Percentiles rank a stretch among this genome's conserved stretches.
These are phyloP conservation scores for Pelargonium citronellum DNA, from an alignment of 441 rosid genomes.

Conservation along the genomic window DNA sequence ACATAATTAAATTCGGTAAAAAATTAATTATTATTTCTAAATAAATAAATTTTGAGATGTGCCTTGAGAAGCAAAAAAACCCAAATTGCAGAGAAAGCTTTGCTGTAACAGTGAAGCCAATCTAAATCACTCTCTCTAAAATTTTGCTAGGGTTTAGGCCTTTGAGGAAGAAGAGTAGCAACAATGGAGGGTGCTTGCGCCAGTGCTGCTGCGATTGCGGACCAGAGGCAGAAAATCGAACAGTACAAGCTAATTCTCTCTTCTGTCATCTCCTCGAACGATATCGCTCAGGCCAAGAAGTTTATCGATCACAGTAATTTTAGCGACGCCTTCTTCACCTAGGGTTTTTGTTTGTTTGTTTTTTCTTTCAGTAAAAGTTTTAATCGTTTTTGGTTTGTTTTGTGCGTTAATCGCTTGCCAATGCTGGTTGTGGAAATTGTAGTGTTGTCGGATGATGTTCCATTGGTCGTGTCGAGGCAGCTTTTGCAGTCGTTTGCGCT, in stretches of 20 bases:
- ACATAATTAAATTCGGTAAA: not conserved
- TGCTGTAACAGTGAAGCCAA: not conserved
- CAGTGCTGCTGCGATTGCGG: conserved; percentile 65
- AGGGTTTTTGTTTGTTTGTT: not conserved
- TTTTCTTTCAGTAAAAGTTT: not conserved
- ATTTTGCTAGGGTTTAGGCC: conserved; percentile 14
- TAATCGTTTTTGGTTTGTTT: not conserved
- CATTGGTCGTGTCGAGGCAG: conserved; percentile 93
- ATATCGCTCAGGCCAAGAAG: conserved; percentile 63
- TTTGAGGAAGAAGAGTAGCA: not conserved
- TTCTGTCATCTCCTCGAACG: conserved; percentile 72
- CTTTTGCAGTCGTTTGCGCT: conserved; percentile 82
- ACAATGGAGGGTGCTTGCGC: conserved; percentile 74
- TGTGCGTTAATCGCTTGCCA: not conserved
- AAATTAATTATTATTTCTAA: too few relatives aligned
- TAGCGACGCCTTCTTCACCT: not conserved
- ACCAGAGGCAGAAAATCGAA: conserved; percentile 98
- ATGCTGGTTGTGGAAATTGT: conserved; percentile 11
- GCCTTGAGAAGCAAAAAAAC: not conserved
- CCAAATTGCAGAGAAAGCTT: not conserved
- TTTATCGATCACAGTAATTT: conserved; percentile 83
- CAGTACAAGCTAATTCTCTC: conserved; percentile 87
- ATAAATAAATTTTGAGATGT: too few relatives aligned
- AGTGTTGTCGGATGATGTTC: conserved; percentile 96
- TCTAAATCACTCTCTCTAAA: not conserved